These are phyloP conservation scores for Eucalyptus curtisii DNA, from an alignment of 345 rosid genomes.

Conservation along the genomic window DNA sequence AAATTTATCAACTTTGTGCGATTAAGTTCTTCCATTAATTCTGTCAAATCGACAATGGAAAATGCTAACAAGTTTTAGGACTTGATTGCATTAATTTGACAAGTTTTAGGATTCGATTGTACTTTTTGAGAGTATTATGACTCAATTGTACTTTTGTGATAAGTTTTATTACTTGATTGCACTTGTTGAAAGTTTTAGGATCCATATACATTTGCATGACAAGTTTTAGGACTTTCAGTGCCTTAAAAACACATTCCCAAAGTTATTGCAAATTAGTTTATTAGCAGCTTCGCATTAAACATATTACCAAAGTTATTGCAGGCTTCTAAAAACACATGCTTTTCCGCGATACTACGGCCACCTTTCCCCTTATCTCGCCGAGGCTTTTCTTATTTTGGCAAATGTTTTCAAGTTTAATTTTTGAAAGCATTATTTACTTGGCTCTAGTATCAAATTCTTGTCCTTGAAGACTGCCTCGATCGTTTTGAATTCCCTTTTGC, in stretches of 20 bases:
- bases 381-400: neutral
- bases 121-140: too few species aligned
- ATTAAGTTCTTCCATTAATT: too few species aligned
- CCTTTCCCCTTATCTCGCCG: neutral
- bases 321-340: neutral
- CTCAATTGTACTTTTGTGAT: too few species aligned
- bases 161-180: too few species aligned
- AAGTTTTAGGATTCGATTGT: rapidly evolving
- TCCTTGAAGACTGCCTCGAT: neutral
- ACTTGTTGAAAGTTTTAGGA: too few species aligned
- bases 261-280: too few species aligned
- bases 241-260: too few species aligned
- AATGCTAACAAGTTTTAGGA: too few species aligned
- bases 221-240: rapidly evolving
- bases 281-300: neutral
- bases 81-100: rapidly evolving
- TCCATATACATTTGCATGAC: too few species aligned
- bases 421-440: neutral
- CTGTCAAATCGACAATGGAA: rapidly evolving
- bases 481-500: neutral
- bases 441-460: neutral
- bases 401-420: neutral
- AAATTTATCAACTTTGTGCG: rapidly evolving
- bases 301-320: neutral
- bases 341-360: rapidly evolving